phyloP scores from a whole-genome alignment of 176 grass and related monocot species.

The Bothriochloa decipiens region DNA sequence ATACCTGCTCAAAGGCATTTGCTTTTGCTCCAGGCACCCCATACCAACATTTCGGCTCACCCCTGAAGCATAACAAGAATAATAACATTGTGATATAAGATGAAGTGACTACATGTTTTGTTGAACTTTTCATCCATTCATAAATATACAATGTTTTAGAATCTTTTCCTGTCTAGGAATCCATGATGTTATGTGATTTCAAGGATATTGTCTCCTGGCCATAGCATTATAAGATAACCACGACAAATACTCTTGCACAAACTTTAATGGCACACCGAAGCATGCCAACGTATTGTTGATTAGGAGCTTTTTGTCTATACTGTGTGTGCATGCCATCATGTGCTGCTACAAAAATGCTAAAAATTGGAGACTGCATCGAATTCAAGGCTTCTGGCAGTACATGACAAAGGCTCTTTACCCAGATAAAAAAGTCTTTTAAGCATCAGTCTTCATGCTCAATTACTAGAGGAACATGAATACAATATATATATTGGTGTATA shows the following conservation, averaged over 20 bases:
- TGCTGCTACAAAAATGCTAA: neutral
- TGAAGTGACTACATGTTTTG: slow-evolving; percentile 24
- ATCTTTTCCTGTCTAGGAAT: neutral
- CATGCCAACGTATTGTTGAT: neutral
- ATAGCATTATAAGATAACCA: neutral
- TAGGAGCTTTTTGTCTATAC: neutral
- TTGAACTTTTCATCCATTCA: neutral
- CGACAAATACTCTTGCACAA: neutral
- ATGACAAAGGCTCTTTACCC: slow-evolving; percentile 4
- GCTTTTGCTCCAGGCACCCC: slow-evolving; percentile 88
- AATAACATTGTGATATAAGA: slow-evolving; percentile 38
- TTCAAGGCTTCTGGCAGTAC: neutral
- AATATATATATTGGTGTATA: neutral
- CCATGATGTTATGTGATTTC: neutral
- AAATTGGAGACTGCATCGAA: slow-evolving; percentile 16
- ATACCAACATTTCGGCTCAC: slow-evolving; percentile 95
- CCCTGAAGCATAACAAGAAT: slow-evolving; percentile 72
- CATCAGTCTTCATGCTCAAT: neutral
- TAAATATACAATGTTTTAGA: neutral
- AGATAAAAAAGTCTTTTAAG: neutral
- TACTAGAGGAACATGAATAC: neutral
- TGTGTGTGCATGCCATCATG: neutral
- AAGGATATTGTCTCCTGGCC: neutral
- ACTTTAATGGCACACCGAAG: neutral
- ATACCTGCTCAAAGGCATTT: slow-evolving; percentile 93